Conservation (phyloP, 2,329 filamentous ascomycete genomes). For the Colletotrichum tamarilloi region DNA sequence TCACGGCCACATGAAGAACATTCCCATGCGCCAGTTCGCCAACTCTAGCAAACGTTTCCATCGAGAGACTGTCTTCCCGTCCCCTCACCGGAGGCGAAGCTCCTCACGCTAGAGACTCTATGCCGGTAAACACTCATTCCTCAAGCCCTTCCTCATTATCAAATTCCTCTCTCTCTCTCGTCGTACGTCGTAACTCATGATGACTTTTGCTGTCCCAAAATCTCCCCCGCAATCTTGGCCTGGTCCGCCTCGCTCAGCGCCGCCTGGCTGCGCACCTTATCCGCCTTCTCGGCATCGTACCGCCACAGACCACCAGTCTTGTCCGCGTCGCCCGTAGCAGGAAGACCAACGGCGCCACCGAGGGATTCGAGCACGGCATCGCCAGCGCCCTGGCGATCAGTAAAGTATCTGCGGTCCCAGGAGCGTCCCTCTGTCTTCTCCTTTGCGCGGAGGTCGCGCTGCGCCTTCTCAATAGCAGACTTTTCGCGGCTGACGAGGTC, state of each 20-base stretch:
- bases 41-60: conserved; percentile 11
- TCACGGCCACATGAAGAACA: neutral
- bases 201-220: conserved; percentile 46
- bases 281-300: conserved; percentile 62
- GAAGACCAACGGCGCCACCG: conserved; percentile 58
- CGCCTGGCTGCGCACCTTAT: conserved; percentile 73
- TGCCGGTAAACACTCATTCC: no score
- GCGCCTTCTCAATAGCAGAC: conserved; percentile 88
- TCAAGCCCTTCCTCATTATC: neutral
- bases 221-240: conserved; percentile 57
- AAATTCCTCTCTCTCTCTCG: neutral
- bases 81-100: neutral
- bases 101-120: neutral
- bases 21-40: conserved; percentile 27
- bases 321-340: conserved; percentile 64
- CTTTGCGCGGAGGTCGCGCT: conserved; percentile 77
- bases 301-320: conserved; percentile 72
- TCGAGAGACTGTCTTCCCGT: neutral
- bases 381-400: conserved; percentile 52
- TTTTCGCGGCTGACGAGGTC: conserved; percentile 83
- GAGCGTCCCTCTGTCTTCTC: conserved; percentile 79
- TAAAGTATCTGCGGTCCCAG: conserved; percentile 91
- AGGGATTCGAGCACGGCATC: conserved; percentile 59
- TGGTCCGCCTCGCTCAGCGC: conserved; percentile 60
- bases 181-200: neutral